phyloP scores from a whole-genome alignment of 2,329 filamentous ascomycete genomes.

The Beauveria sp. region DNA sequence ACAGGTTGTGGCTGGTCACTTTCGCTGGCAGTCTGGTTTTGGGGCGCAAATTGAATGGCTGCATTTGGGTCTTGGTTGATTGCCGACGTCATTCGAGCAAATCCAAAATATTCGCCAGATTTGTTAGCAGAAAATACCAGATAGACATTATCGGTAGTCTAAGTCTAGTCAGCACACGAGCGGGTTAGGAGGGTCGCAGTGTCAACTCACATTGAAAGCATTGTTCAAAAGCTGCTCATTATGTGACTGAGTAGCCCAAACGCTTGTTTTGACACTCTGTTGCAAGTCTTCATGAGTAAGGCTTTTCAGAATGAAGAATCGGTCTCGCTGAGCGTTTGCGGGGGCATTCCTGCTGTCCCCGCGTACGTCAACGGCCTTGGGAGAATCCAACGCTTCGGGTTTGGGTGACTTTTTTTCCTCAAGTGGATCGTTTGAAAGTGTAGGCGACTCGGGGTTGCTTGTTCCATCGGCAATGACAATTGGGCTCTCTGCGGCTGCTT shows the following conservation, averaged over 20 bases:
- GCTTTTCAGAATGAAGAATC: conserved; percentile 90
- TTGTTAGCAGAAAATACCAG: conserved; percentile 95
- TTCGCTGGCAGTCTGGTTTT: conserved; percentile 49
- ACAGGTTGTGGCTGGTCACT: conserved; percentile 71
- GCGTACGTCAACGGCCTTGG: neutral
- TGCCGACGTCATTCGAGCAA: conserved; percentile 79
- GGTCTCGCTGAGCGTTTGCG: conserved; percentile 44
- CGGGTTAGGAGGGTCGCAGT: neutral
- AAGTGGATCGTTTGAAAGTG: neutral
- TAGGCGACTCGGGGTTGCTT: conserved; percentile 4
- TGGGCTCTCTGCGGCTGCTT: neutral
- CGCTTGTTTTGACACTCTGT: conserved; percentile 74
- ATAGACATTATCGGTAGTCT: conserved; percentile 79
- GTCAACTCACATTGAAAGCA: conserved; percentile 61
- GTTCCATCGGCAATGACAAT: conserved; percentile 2
- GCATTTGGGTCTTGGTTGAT: conserved; percentile 71
- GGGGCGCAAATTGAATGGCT: conserved; percentile 61
- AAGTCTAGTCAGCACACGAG: neutral
- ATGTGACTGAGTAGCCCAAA: conserved; percentile 92
- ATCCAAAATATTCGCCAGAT: conserved; percentile 94
- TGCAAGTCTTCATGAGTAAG: conserved; percentile 86
- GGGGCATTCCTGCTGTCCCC: neutral
- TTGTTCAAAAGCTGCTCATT: conserved; percentile 79
- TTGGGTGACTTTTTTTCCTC: neutral
- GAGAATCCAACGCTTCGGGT: neutral